Evolutionary conservation across 1,139 yeast species (phyloP), one percentile per base, ranked within the genome.

Genomic region (Sugiyamaella paludigena): DNA sequence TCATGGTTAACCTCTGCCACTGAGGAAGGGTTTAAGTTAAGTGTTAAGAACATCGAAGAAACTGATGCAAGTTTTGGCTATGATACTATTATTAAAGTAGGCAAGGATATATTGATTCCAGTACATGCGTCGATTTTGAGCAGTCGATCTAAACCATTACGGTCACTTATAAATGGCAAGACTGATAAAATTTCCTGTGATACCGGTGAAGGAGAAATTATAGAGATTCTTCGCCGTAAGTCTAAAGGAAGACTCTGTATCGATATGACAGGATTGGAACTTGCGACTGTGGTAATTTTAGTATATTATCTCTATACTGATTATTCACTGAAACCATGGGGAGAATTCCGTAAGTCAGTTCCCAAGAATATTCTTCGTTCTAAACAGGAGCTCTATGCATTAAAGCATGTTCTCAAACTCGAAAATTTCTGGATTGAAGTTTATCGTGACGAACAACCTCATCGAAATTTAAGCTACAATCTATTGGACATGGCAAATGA

Each of bases 251-350:
- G 41, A 4, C 16, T 36, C 31, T 41, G 51, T 16, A 39, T 57
- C 26, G 41, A 40, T 33, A 58, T 60, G 43, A 50, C 54, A 12
- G 61, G 60, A 9, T 41, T 57, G 12, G 58, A 59, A 35, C 45
- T 65, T 7, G 52, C 68, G 19, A 58, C 74, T 2, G 61, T 72
- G 29, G 58, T 70, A 10, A 60, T 76, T 3, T 53, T 74, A 27
- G 45, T 74, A 4, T 76, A 78, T 52, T 73, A 70, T 48, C 46
- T 79, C 1, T 80, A 80, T 58, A 77, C 83, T 0, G 81, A 77
- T 50, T 62, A 62, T 11, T 55, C 65, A 4, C 42, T 72, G 7
- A 71, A 68, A 29, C 62, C 73, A 1, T 77, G 80, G 80, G 68
- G 67, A 8, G 59, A 60, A 2, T 61, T 56, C 36, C 37, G 55